phyloP scores from a whole-genome alignment of 257 asterid genomes.

The Solanum rostratum region DNA sequence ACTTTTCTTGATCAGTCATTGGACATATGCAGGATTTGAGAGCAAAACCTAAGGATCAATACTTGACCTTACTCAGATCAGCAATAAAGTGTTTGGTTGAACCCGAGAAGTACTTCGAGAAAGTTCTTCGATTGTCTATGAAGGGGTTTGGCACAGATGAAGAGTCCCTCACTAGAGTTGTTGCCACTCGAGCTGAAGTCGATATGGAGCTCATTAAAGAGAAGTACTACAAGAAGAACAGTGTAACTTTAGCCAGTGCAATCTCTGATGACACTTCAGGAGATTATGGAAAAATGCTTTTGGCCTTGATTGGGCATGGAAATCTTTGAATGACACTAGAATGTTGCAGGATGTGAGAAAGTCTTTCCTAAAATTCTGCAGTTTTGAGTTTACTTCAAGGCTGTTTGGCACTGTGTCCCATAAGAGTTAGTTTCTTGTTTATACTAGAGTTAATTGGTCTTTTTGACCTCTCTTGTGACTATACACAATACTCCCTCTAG shows the following conservation, averaged over 20 bases:
- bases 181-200: slow-evolving; percentile 71
- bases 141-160: slow-evolving; percentile 62
- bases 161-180: slow-evolving; percentile 61
- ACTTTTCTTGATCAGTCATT: background rate
- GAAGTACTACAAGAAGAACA: slow-evolving; percentile 54
- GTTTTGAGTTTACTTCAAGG: background rate
- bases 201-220: slow-evolving; percentile 56
- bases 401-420: background rate
- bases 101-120: slow-evolving; percentile 67
- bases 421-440: background rate
- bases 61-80: slow-evolving; percentile 50
- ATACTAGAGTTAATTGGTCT: background rate
- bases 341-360: background rate
- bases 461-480: background rate
- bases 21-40: slow-evolving; percentile 47
- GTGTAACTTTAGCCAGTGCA: slow-evolving; percentile 45
- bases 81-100: slow-evolving; percentile 56
- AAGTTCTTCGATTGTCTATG: slow-evolving; percentile 54
- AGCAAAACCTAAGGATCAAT: slow-evolving; percentile 42
- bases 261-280: slow-evolving; percentile 69
- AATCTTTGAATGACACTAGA: slow-evolving; percentile 7
- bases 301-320: slow-evolving; percentile 51
- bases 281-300: slow-evolving; percentile 53
- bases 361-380: background rate
- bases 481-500: background rate